Conservation (phyloP, 2,329 filamentous ascomycete genomes). For the Claviceps purpurea region DNA sequence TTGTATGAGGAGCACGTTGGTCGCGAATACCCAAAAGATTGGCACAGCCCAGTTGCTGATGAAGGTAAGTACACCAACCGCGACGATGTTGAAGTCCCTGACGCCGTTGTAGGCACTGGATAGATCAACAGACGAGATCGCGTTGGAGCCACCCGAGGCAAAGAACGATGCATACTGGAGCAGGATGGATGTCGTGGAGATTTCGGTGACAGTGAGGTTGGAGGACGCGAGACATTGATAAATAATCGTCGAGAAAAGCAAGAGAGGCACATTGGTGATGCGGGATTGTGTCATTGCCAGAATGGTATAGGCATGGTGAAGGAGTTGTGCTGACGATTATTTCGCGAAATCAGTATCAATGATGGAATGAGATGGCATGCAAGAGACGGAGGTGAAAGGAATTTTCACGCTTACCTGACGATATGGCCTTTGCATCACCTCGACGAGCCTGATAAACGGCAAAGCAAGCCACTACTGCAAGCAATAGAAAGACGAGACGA, state of each 20-base stretch:
- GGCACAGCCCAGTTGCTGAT: conserved; percentile 83
- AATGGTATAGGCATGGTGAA: conserved; percentile 62
- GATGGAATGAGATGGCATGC: not conserved
- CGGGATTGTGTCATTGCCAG: conserved; percentile 80
- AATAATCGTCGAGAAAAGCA: conserved; percentile 57
- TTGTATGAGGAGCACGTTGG: conserved; percentile 43
- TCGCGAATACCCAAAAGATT: conserved; percentile 70
- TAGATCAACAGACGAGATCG: conserved; percentile 89
- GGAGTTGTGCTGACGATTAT: conserved; percentile 20
- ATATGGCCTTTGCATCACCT: conserved; percentile 12
- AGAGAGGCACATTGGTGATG: conserved; percentile 71
- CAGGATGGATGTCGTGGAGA: conserved; percentile 59
- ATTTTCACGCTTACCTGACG: conserved; percentile 15
- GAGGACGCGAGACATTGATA: conserved; percentile 35
- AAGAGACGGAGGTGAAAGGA: not conserved
- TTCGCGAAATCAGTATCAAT: not conserved
- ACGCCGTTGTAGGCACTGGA: conserved; percentile 94
- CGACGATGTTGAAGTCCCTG: conserved; percentile 61
- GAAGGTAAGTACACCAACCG: conserved; percentile 76
- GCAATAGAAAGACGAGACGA: conserved; percentile 34
- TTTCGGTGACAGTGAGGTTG: conserved; percentile 38
- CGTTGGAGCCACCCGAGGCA: conserved; percentile 78
- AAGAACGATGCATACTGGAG: conserved; percentile 80
- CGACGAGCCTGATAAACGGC: conserved; percentile 26
- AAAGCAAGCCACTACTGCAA: conserved; percentile 25